Percentiles rank a stretch among this genome's conserved stretches.
These are phyloP conservation scores for Malassezia japonica DNA, from an alignment of 1,284 basidiomycete species.

Conservation along the genomic window DNA sequence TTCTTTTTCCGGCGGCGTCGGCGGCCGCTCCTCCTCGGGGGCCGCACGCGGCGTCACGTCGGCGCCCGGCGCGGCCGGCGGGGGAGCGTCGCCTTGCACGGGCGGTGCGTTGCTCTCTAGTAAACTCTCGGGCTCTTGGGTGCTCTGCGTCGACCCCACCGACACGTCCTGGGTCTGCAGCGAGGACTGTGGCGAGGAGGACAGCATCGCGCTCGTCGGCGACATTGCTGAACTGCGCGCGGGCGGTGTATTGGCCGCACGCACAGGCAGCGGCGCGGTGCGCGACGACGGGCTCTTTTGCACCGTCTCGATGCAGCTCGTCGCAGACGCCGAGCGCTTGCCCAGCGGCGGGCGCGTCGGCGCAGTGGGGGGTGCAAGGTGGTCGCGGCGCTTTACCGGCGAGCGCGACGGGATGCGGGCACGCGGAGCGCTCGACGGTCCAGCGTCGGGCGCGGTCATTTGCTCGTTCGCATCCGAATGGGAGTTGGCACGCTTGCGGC, in stretches of 20 bases:
- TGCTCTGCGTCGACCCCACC: no score
- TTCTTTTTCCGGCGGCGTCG: slow-evolving; percentile 3
- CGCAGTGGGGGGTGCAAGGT: neutral
- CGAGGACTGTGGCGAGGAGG: no score
- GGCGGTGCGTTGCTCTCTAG: no score
- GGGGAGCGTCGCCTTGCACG: no score
- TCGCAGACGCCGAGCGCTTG: slow-evolving; percentile 3
- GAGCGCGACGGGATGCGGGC: neutral
- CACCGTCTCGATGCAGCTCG: neutral
- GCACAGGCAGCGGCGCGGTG: neutral
- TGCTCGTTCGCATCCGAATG: neutral
- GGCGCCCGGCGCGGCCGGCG: no score
- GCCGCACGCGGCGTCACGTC: no score
- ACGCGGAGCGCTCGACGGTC: neutral
- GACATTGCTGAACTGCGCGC: no score
- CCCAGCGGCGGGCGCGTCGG: neutral
- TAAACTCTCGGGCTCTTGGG: no score
- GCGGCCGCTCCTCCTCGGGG: neutral
- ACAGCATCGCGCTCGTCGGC: no score
- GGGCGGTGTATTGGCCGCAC: no score
- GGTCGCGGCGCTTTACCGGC: neutral
- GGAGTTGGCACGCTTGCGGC: slow-evolving; percentile 2
- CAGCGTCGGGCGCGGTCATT: neutral
- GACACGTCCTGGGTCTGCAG: no score
- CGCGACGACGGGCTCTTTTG: neutral